Base-by-base conservation (phyloP, 2,329 filamentous ascomycete species). In the Arthrobotrys entomopaga region DNA sequence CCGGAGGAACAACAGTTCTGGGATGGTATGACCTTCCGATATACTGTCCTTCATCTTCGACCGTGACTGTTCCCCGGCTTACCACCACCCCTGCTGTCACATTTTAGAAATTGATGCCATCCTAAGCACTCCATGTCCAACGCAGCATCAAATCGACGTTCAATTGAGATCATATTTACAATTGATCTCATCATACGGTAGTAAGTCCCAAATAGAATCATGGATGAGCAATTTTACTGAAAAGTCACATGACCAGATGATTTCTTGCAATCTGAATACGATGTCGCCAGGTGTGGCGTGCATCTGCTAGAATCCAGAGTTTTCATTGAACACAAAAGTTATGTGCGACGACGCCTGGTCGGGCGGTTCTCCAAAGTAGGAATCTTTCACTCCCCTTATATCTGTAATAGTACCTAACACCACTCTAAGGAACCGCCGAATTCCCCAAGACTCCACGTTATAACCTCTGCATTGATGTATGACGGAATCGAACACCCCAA, bases 341-440 rank as follows among this genome's bases (percentile, higher is more conserved):
- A 99, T 82, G 91, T 98, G 76, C 91, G 94, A 76, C 91, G 88
- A 50, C 95, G 98, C 83, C 92, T 99, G 79, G 88, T 98, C 77
- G 93, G 96, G 82, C 93, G 92, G 81, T 85, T 99, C 60, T 83
- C 97, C 77, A 86, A 97, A 85, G 95, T 98, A 82, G 93, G 97
- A 79, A 91, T 34, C 10, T 5, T 46, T 24, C n/a, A 7, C 40
- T 46, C 8, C 22, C 56, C n/a, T 4, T 22, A 22, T 20, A 8
- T 20, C 20, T 10, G n/a, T 71, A n/a, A 10, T 2, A 5, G 20
- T 54, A 15, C 3, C 26, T 73, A 19, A 77, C 40, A 20, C 20
- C 46, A 24, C 4, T 20, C 16, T 6, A 15, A 77, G 71, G 78
- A 78, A 69, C 65, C 66, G 3, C 73, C 77, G 22, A 78, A 96